These are phyloP conservation scores for Rhodotorula kratochvilovae DNA, from an alignment of 768 basidiomycete genomes.

Conservation along the genomic window DNA sequence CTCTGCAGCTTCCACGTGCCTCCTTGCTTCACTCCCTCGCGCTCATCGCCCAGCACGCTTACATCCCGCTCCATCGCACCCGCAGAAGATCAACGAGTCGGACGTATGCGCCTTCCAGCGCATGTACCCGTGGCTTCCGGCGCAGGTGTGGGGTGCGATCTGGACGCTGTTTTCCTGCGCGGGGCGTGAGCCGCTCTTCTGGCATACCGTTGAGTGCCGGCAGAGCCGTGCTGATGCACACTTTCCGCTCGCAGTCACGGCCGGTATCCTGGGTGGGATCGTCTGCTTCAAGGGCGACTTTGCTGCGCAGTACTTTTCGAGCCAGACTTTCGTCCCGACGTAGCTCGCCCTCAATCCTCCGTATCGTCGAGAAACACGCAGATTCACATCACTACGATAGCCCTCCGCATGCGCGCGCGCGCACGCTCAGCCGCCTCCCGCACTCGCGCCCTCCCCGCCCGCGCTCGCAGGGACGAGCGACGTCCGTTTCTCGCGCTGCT, in stretches of 20 bases:
- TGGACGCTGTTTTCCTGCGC: constrained; percentile 16
- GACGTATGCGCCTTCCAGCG: constrained; percentile 28
- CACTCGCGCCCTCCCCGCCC: neutral
- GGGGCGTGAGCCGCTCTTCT: constrained; percentile 8
- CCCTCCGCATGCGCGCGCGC: too few relatives aligned
- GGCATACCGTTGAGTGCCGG: neutral
- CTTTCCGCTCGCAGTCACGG: constrained; percentile 2
- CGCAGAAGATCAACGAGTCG: constrained; percentile 21
- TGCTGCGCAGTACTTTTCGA: constrained; percentile 6
- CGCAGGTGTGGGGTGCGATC: constrained; percentile 28
- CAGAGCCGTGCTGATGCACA: neutral
- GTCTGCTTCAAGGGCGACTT: constrained; percentile 30
- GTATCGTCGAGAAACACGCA: too few relatives aligned
- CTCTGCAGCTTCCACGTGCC: neutral
- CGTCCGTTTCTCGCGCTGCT: neutral
- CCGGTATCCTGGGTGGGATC: constrained; percentile 15
- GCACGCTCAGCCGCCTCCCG: neutral
- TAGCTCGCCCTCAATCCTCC: neutral
- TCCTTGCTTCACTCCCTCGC: neutral
- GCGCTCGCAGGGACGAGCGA: neutral
- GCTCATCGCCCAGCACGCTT: too few relatives aligned
- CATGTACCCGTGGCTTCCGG: constrained; percentile 26
- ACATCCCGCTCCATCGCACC: too few relatives aligned
- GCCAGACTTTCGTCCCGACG: constrained; percentile 5
- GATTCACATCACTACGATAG: too few relatives aligned